These are phyloP conservation scores for Ricinus communis DNA, from an alignment of 345 rosid genomes.

Conservation along the genomic window DNA sequence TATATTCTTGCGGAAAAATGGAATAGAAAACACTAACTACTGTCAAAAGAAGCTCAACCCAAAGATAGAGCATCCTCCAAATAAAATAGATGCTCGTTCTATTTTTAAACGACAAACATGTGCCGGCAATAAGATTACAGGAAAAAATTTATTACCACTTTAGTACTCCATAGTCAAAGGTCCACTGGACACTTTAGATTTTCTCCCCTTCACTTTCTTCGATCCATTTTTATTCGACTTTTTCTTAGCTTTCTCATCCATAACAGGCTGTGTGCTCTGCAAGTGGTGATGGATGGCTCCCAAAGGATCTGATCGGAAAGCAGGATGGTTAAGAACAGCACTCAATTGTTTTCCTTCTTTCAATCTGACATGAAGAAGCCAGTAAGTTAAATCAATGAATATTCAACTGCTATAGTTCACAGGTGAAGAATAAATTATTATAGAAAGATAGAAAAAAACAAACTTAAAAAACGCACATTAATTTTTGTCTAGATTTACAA, in stretches of 20 bases:
- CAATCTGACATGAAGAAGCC: constrained; percentile 43
- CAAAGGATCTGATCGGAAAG: constrained; percentile 67
- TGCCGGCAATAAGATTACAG: neutral
- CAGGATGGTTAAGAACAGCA: constrained; percentile 64
- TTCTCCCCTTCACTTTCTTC: constrained; percentile 52
- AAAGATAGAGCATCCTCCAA: too few species aligned
- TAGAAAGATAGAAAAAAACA: neutral
- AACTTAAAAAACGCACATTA: constrained; percentile 43
- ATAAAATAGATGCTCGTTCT: too few species aligned
- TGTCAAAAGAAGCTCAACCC: too few species aligned
- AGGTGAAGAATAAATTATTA: neutral
- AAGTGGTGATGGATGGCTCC: constrained; percentile 71
- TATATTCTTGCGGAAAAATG: too few species aligned
- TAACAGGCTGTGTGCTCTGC: constrained; percentile 61
- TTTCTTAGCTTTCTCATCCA: constrained; percentile 58
- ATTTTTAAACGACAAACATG: neutral
- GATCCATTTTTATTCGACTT: constrained; percentile 43
- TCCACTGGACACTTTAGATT: constrained; percentile 26
- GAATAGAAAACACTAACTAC: too few species aligned
- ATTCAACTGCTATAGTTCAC: neutral
- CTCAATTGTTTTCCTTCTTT: constrained; percentile 60
- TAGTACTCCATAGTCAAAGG: constrained; percentile 48
- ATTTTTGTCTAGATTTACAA: constrained; percentile 65
- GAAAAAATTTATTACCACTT: neutral
- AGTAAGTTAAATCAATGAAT: neutral